Evolutionary conservation across 106 monocot genomes (phyloP).

Genomic region (Allium sativum): DNA sequence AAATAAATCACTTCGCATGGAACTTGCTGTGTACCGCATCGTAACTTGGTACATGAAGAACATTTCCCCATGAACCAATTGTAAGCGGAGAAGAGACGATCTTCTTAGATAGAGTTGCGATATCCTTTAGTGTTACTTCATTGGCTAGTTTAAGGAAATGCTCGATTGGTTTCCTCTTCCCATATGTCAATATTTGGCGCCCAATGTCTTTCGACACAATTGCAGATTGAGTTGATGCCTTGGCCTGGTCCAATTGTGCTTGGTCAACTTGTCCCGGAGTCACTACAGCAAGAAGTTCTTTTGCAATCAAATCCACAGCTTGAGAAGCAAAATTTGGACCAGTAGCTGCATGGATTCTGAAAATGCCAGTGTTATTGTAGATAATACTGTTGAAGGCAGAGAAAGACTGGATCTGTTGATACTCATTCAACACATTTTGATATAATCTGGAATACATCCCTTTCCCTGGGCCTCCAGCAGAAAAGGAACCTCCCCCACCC

Average conservation of each 20-base stretch:
- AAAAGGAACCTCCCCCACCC: constrained; percentile 87
- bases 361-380: constrained; percentile 78
- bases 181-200: constrained; percentile 82
- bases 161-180: constrained; percentile 79
- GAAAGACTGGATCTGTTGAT: constrained; percentile 66
- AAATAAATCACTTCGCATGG: constrained; percentile 11
- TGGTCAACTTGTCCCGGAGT: constrained; percentile 83
- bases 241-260: constrained; percentile 68
- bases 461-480: constrained; percentile 88
- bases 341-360: constrained; percentile 72
- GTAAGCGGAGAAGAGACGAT: constrained; percentile 80
- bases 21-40: constrained; percentile 41
- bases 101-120: constrained; percentile 41
- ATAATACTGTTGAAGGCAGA: constrained; percentile 82
- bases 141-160: constrained; percentile 59
- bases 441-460: constrained; percentile 88
- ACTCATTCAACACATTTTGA: constrained; percentile 55
- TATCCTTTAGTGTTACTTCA: constrained; percentile 58
- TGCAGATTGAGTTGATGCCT: constrained; percentile 59
- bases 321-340: constrained; percentile 62
- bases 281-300: constrained; percentile 62
- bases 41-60: constrained; percentile 46
- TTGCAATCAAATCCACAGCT: constrained; percentile 71
- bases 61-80: constrained; percentile 91
- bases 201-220: constrained; percentile 90